Evolutionary conservation across 2,329 filamentous ascomycete genomes (phyloP), one percentile per base, ranked within the genome.

Genomic region (Cordyceps tenuipes): DNA sequence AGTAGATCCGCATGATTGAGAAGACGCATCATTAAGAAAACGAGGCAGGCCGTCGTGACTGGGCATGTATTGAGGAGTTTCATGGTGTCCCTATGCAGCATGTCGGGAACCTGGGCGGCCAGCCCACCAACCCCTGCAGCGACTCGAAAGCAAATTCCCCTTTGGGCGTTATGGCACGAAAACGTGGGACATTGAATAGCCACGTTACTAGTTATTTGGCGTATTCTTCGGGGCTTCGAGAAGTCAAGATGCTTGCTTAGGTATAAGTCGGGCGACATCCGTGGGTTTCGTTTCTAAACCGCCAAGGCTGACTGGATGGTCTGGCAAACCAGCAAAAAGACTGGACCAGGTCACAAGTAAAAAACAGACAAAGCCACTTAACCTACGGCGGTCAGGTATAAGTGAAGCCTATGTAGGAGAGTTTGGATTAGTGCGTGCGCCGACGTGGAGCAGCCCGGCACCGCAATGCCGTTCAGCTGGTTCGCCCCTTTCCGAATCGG

Each of bases 91-190:
- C n/a, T 12, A 46, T 46, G 43, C 3, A 4, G 6, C 19, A 7
- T 46, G n/a, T 43, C 10, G 13, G 39, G 5, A 15, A 3, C 39
- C 13, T 13, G 39, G 39, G 26, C 6, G 26, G 26, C 26, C n/a
- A n/a, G 43, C 43, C 19, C n/a, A n/a, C 43, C 17, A 9, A 21
- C 43, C n/a, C 8, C 17, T 19, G 43, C 43, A 29, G 26, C 3
- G 43, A 21, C 9, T 10, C 43, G 8, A 48, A 36, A 19, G 17
- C 36, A n/a, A 47, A 57, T 51, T 50, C 53, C 59, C 21, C 17
- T 61, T 57, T 61, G 26, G 59, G 59, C 48, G 43, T 61, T 52
- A 61, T 57, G 41, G 47, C 26, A 57, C 59, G 59, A 61, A 39
- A 5, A 50, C n/a, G 34, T n/a, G 51, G 54, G 6, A 29, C 36